These are phyloP conservation scores for Camellia japonica DNA, from an alignment of 148 eudicot species.

Conservation along the genomic window DNA sequence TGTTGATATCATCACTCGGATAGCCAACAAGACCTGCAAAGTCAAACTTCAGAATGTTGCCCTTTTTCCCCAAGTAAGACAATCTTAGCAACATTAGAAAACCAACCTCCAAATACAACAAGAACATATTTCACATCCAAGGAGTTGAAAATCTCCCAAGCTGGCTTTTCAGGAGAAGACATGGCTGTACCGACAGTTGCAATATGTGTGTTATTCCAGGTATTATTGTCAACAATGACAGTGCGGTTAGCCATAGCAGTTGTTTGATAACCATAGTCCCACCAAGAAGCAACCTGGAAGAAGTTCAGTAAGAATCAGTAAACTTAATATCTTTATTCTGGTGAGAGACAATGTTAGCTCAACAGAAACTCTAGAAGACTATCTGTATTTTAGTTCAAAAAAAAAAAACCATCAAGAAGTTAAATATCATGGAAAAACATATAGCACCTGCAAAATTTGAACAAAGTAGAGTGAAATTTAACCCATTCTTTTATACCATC, in stretches of 20 bases:
- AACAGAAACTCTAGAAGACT: background rate
- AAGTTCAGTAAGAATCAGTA: constrained; percentile 14
- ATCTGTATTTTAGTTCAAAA: too few species aligned
- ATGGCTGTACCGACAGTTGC: constrained; percentile 99
- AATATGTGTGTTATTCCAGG: constrained; percentile 99
- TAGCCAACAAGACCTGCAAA: constrained; percentile 94
- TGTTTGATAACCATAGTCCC: constrained; percentile 99
- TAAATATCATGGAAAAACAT: background rate
- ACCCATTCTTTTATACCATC: too few species aligned
- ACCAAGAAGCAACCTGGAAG: constrained; percentile 98
- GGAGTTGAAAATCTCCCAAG: constrained; percentile 92
- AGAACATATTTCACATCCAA: constrained; percentile 98
- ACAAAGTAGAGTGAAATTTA: too few species aligned
- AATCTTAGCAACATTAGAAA: constrained; percentile 12
- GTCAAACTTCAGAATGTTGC: constrained; percentile 18
- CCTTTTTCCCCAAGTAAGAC: background rate
- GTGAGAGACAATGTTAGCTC: background rate
- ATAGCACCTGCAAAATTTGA: too few species aligned
- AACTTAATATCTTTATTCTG: background rate
- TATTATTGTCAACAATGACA: constrained; percentile 96
- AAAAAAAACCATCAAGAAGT: background rate
- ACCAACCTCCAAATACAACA: constrained; percentile 95
- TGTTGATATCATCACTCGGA: constrained; percentile 95
- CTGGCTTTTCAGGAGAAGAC: constrained; percentile 99
- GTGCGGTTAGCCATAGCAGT: constrained; percentile 99